Evolutionary conservation across 306 rosid species (phyloP).

Genomic region (Quercus agrifolia): DNA sequence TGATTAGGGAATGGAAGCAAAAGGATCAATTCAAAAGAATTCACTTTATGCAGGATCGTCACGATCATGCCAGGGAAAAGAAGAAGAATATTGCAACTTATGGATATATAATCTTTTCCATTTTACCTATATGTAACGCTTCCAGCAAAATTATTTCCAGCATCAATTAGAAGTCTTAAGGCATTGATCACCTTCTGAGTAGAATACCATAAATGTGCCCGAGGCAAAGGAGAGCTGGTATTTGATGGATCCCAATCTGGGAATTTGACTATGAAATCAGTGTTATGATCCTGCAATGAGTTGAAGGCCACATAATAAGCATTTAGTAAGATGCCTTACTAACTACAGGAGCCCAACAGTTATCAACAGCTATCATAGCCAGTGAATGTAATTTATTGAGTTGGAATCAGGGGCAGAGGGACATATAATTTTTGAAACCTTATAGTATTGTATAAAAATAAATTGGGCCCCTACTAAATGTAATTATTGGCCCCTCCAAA

Average conservation of each 20-base stretch:
- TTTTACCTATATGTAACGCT: conserved; percentile 78
- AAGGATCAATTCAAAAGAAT: background rate
- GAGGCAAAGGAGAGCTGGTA: conserved; percentile 34
- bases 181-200: conserved; percentile 61
- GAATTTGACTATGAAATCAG: conserved; percentile 71
- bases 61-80: background rate
- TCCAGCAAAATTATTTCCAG: conserved; percentile 53
- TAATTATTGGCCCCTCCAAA: no score
- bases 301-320: conserved; percentile 13
- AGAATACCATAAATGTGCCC: conserved; percentile 90
- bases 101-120: background rate
- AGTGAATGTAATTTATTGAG: background rate
- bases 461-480: no score
- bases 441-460: no score
- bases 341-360: background rate
- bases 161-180: conserved; percentile 56
- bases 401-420: no score
- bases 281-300: conserved; percentile 77
- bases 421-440: no score
- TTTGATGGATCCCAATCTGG: conserved; percentile 86
- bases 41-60: background rate
- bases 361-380: background rate
- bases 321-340: background rate
- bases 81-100: background rate
- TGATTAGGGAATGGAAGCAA: no score